Percentiles rank a stretch among this genome's conserved stretches.
Conservation (phyloP, 129 eudicot species). For the Flaveria ramosissima region DNA sequence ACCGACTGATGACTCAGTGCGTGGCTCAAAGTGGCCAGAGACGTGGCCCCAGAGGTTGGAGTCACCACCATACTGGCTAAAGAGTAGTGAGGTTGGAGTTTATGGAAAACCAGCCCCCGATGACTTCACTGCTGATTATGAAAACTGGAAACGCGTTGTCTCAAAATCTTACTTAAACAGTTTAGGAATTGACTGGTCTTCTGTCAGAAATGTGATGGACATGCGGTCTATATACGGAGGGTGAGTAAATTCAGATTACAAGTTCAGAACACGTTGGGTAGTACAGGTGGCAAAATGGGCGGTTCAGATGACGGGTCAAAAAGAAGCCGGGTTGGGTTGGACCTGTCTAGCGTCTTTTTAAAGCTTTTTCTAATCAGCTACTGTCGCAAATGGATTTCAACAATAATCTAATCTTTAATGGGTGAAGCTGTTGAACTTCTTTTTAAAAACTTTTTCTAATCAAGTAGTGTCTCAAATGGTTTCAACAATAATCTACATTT, state of each 20-base stretch:
- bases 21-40: slow-evolving; percentile 59
- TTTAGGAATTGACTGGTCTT: slow-evolving; percentile 62
- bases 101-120: slow-evolving; percentile 58
- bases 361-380: too few relatives aligned
- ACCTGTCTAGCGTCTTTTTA: too few relatives aligned
- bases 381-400: too few relatives aligned
- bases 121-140: slow-evolving; percentile 54
- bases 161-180: slow-evolving; percentile 55
- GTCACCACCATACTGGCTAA: slow-evolving; percentile 61
- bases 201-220: slow-evolving; percentile 70
- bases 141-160: slow-evolving; percentile 59
- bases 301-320: background rate
- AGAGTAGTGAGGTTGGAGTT: slow-evolving; percentile 55
- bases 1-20: slow-evolving; percentile 42
- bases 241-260: slow-evolving; percentile 33
- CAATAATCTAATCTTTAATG: too few relatives aligned
- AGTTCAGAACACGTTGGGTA: background rate
- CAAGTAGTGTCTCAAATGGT: background rate
- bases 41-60: slow-evolving; percentile 63
- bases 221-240: slow-evolving; percentile 75
- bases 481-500: background rate
- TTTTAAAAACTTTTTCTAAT: background rate
- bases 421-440: background rate
- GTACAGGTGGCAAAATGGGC: background rate
- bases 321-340: background rate